Percentiles rank a stretch among this genome's conserved stretches.
These are phyloP conservation scores for Manihot esculenta DNA, from an alignment of 441 rosid genomes.

Conservation along the genomic window DNA sequence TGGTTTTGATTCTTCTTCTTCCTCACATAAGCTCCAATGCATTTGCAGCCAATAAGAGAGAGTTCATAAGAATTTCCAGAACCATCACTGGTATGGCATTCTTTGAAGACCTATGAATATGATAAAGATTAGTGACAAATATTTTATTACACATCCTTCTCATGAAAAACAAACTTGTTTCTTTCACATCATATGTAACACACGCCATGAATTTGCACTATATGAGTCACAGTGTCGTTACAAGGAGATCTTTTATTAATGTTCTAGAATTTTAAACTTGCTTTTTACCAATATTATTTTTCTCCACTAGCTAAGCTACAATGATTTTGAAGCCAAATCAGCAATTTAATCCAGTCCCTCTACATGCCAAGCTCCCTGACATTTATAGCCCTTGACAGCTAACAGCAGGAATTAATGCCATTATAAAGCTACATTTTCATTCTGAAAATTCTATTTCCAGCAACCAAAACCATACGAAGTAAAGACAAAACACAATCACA, in stretches of 20 bases:
- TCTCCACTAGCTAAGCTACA: not conserved
- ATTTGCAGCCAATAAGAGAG: constrained; percentile 78
- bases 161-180: not conserved
- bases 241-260: not conserved
- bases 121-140: constrained; percentile 1
- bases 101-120: constrained; percentile 68
- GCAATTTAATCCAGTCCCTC: constrained; percentile 7
- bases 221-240: not conserved
- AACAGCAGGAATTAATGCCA: not conserved
- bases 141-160: not conserved
- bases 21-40: constrained; percentile 97
- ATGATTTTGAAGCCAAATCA: not conserved
- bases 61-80: constrained; percentile 75
- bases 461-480: not conserved
- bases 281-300: not conserved
- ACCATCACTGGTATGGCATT: constrained; percentile 52
- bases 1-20: constrained; percentile 95
- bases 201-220: not conserved
- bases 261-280: not conserved
- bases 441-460: not conserved
- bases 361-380: not conserved
- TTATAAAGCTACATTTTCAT: not conserved
- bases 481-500: not conserved
- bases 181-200: not conserved
- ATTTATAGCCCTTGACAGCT: not conserved